phyloP scores from a whole-genome alignment of 208 protist genomes.

The Crithidia thermophila region DNA sequence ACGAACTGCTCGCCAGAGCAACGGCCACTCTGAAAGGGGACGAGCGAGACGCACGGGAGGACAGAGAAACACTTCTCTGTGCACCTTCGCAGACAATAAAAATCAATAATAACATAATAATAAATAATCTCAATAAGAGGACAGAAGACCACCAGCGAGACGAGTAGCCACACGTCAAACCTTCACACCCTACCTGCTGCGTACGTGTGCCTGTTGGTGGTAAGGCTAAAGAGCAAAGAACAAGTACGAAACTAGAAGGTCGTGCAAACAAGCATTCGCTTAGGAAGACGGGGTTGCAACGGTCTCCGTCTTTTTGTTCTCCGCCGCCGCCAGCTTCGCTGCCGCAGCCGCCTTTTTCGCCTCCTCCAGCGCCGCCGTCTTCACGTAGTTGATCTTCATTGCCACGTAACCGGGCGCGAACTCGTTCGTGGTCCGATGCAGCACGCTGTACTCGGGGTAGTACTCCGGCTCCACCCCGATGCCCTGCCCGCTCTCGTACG shows the following conservation, averaged over 20 bases:
- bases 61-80: neutral
- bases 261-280: too few relatives aligned
- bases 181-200: too few relatives aligned
- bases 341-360: conserved; percentile 7
- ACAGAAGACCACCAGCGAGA: too few relatives aligned
- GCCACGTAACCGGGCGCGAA: conserved; percentile 79
- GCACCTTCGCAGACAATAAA: neutral
- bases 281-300: too few relatives aligned
- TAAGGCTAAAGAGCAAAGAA: too few relatives aligned
- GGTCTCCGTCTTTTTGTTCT: neutral
- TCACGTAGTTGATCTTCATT: conserved; percentile 88
- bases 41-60: too few relatives aligned
- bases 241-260: too few relatives aligned
- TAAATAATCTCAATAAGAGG: too few relatives aligned
- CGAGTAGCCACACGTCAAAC: too few relatives aligned
- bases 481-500: conserved; percentile 49
- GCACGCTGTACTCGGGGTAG: conserved; percentile 70
- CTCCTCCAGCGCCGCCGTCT: conserved; percentile 30
- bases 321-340: neutral
- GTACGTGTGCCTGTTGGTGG: too few relatives aligned
- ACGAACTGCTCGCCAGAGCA: neutral
- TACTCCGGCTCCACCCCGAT: conserved; percentile 87
- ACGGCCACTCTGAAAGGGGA: too few relatives aligned
- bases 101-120: too few relatives aligned
- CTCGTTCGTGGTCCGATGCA: conserved; percentile 80